phyloP scores from a whole-genome alignment of 768 basidiomycete genomes.

The Rhodotorula graminis region DNA sequence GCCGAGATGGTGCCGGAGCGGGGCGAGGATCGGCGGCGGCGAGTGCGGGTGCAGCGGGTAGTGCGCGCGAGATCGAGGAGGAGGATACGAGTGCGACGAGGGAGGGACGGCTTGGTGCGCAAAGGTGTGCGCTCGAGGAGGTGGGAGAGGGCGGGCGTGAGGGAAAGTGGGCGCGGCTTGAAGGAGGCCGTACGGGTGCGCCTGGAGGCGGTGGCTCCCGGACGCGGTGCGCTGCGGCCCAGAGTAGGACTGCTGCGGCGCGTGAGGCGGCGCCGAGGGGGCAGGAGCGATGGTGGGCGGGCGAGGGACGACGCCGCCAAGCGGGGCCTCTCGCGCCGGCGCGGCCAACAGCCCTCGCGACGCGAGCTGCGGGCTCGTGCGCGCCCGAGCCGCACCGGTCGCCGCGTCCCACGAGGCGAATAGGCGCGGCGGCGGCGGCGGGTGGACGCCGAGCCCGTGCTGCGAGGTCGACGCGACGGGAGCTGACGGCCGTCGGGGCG shows the following conservation, averaged over 20 bases:
- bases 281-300: too few relatives aligned
- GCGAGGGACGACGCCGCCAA: too few relatives aligned
- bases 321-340: not conserved
- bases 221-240: not conserved
- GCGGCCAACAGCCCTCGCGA: not conserved
- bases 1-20: constrained; percentile 5
- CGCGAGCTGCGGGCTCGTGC: not conserved
- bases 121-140: too few relatives aligned
- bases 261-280: too few relatives aligned
- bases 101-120: not conserved
- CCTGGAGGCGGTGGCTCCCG: not conserved
- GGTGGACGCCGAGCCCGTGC: not conserved
- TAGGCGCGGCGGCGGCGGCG: not conserved
- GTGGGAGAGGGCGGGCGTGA: too few relatives aligned
- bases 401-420: not conserved
- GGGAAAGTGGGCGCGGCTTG: too few relatives aligned
- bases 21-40: constrained; percentile 14
- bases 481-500: not conserved
- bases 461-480: constrained; percentile 2
- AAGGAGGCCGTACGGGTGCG: not conserved
- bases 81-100: not conserved
- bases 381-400: too few relatives aligned
- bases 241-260: too few relatives aligned
- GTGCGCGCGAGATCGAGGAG: not conserved
- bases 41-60: not conserved